Evolutionary conservation across 2,329 filamentous ascomycete genomes (phyloP).

Genomic region (Colletotrichum sp.): DNA sequence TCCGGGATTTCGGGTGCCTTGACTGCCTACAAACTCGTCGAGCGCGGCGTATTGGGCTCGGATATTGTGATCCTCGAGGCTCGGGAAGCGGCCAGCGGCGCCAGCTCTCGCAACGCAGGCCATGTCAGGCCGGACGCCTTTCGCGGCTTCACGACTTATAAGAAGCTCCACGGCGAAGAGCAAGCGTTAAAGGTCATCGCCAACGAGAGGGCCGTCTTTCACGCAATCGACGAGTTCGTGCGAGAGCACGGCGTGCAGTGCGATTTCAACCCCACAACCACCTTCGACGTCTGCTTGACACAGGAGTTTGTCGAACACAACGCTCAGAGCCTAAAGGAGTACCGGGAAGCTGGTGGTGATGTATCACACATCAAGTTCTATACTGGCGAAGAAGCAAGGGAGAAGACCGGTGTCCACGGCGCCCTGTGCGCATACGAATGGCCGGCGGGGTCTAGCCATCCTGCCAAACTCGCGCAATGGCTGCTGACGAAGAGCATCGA

Average conservation of each 20-base stretch:
- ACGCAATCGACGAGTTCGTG: conserved; percentile 45
- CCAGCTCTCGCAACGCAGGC: conserved; percentile 48
- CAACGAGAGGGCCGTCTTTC: conserved; percentile 17
- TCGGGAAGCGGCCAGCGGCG: conserved; percentile 47
- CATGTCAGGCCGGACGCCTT: conserved; percentile 51
- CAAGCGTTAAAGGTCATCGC: background rate
- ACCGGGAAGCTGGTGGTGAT: background rate
- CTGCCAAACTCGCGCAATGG: conserved; percentile 54
- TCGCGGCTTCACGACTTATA: conserved; percentile 40
- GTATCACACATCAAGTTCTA: background rate
- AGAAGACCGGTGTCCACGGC: conserved; percentile 37
- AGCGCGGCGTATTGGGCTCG: conserved; percentile 32
- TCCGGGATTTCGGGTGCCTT: conserved; percentile 46
- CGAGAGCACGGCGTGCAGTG: conserved; percentile 43
- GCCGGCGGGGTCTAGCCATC: conserved; percentile 53
- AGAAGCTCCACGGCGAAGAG: background rate
- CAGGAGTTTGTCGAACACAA: conserved; percentile 43
- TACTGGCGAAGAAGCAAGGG: conserved; percentile 43
- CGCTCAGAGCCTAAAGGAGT: background rate
- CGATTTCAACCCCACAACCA: conserved; percentile 50
- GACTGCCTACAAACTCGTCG: conserved; percentile 41
- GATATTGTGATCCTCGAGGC: conserved; percentile 47
- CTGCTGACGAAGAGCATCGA: conserved; percentile 40
- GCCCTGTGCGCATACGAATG: conserved; percentile 54
- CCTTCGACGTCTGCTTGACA: conserved; percentile 54